Evolutionary conservation across 139 green algal genomes (phyloP).

Genomic region (Nannochloris sp.): DNA sequence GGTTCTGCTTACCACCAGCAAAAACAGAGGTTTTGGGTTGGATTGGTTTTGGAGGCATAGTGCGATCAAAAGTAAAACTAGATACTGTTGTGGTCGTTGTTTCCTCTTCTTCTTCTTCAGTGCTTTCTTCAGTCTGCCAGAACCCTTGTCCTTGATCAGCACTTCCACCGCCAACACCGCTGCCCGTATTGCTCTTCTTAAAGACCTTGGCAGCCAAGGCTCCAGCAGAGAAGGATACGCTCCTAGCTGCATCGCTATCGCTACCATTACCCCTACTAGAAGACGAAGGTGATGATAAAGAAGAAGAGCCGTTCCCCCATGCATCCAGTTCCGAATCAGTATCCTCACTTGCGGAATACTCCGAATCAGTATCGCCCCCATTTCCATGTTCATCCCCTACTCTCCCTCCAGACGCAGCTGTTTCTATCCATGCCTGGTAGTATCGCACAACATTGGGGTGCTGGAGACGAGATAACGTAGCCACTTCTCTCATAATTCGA

Average conservation of each 20-base stretch:
- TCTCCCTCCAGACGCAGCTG: neutral
- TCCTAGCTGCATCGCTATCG: neutral
- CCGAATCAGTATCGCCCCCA: neutral
- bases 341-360: neutral
- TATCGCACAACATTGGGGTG: conserved; percentile 88
- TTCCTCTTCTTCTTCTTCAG: neutral
- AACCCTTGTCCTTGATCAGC: neutral
- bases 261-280: neutral
- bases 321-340: neutral
- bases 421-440: conserved; percentile 64
- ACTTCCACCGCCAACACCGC: neutral
- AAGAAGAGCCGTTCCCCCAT: neutral
- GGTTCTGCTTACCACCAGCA: too few relatives aligned
- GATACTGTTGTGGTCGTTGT: too few relatives aligned
- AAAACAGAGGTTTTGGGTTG: neutral
- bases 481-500: conserved; percentile 82
- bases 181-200: neutral
- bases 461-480: conserved; percentile 81
- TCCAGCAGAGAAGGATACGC: neutral
- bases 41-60: neutral
- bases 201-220: too few relatives aligned
- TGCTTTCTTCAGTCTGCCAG: too few relatives aligned
- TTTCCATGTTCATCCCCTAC: neutral
- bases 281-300: neutral
- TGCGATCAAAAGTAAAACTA: conserved; percentile 17